Evolutionary conservation across 1,284 basidiomycete genomes (phyloP), one percentile per base, ranked within the genome.

Genomic region (Xanthoconium separans): DNA sequence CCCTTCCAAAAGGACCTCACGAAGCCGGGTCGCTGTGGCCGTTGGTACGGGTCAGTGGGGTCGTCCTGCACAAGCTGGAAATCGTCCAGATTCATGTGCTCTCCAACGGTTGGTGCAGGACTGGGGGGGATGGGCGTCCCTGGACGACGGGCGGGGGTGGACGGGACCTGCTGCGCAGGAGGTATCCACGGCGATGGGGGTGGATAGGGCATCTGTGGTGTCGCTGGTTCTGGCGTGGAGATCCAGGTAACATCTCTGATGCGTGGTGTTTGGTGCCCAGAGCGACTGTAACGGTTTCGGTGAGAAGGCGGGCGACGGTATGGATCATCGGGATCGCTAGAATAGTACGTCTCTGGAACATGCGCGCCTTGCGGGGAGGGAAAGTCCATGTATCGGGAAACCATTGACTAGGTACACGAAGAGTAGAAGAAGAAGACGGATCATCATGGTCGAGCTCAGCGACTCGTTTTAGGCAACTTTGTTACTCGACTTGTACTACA

Each of bases 1-100:
- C 64, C 60, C 13, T 41, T 55, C 64, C 65, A 60, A 11, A 66
- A 24, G 1, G 64, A 63, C 40, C 47, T 56, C 29, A 69, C 22
- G 3, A 66, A 12, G 22, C 62, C 47, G 0, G 15, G 56, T 13
- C 51, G 57, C 13, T 51, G 55, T 7, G 58, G 54, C 1, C 37
- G 44, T 30, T 47, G 41, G 13, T 62, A 60, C 1, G 54, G 56
- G 13, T 57, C n/a, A 16, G 16, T n/a, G 4, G 53, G 15, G 13
- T 31, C 48, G 2, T 54, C 39, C 16, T 44, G 33, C 22, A 22
- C 9, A 40, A 55, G 53, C 6, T 44, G 29, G 12, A 48, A 11
- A 4, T 66, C 63, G 3, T 69, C 65, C 8, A 69, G 37, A 3
- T 22, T 34, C 65, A 66, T 66, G 24, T 63, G 67, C 36, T 69